These are phyloP conservation scores for Berberis thunbergii DNA, from an alignment of 164 flowering plant genomes.

Conservation along the genomic window DNA sequence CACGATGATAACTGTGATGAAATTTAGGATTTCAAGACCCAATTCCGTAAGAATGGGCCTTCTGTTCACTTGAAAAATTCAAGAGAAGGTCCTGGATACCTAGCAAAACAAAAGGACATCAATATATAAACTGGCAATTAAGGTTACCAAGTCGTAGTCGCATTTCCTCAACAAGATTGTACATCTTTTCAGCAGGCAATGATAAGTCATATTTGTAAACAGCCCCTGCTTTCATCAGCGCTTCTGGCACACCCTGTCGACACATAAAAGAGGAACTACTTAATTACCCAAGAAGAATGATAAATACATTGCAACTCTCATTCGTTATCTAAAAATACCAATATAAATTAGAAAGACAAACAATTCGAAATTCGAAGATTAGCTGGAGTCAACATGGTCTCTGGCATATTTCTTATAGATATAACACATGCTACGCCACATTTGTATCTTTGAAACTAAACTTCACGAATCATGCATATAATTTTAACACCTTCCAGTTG, in stretches of 20 bases:
- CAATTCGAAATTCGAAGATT: no score
- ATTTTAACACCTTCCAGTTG: no score
- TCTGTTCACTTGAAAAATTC: neutral
- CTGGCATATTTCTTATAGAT: no score
- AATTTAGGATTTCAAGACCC: no score
- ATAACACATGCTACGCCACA: neutral
- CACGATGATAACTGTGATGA: no score
- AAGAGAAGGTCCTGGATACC: neutral
- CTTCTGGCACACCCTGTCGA: constrained; percentile 80
- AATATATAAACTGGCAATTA: neutral
- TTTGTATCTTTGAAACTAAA: neutral
- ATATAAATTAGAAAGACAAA: neutral
- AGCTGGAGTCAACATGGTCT: no score
- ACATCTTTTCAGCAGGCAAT: constrained; percentile 77
- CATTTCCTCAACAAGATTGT: constrained; percentile 87
- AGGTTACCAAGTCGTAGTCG: constrained; percentile 61
- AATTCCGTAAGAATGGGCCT: no score
- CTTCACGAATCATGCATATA: no score
- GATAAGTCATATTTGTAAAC: constrained; percentile 95
- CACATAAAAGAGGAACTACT: neutral
- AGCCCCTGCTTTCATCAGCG: constrained; percentile 82
- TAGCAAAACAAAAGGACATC: neutral
- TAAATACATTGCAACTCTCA: neutral
- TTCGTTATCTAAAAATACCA: neutral
- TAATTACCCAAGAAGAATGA: neutral